Percentiles rank a stretch among this genome's conserved stretches.
These are phyloP conservation scores for Canavalia ensiformis DNA, from an alignment of 306 rosid species.

Conservation along the genomic window DNA sequence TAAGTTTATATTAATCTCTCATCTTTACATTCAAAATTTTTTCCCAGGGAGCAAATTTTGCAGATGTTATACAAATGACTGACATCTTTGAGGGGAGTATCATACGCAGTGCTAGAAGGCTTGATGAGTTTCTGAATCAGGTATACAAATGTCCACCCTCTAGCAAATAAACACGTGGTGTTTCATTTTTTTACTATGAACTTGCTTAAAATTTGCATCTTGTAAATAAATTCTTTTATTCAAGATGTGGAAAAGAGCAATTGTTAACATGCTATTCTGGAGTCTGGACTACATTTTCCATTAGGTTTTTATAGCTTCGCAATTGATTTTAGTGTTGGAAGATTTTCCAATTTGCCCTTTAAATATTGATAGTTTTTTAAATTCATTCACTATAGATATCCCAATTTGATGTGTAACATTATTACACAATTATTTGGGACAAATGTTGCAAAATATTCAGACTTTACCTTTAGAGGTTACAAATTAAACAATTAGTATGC, in stretches of 20 bases:
- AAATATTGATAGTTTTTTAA: slow-evolving; percentile 5
- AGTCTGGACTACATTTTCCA: neutral
- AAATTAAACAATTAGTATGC: neutral
- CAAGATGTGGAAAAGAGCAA: neutral
- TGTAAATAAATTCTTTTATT: neutral
- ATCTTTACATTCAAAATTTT: slow-evolving; percentile 37
- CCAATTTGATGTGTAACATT: neutral
- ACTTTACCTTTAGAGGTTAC: slow-evolving; percentile 11
- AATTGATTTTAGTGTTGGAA: slow-evolving; percentile 26
- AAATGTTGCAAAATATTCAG: slow-evolving; percentile 20
- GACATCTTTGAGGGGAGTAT: slow-evolving; percentile 98
- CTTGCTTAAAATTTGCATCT: slow-evolving; percentile 8
- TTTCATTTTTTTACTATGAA: neutral
- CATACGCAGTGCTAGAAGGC: slow-evolving; percentile 96
- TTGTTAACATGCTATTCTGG: neutral
- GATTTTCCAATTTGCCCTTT: neutral
- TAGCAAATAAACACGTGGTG: neutral
- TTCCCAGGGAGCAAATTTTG: slow-evolving; percentile 81
- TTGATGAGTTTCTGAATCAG: slow-evolving; percentile 97
- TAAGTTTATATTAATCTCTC: slow-evolving; percentile 30
- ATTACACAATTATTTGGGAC: neutral
- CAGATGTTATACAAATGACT: slow-evolving; percentile 95
- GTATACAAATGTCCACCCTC: slow-evolving; percentile 47
- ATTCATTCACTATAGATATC: neutral
- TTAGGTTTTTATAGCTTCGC: slow-evolving; percentile 7